Percentiles rank a stretch among this genome's conserved stretches.
Evolutionary conservation across 257 asterid genomes (phyloP).

Genomic region (Gentiana macrophylla): DNA sequence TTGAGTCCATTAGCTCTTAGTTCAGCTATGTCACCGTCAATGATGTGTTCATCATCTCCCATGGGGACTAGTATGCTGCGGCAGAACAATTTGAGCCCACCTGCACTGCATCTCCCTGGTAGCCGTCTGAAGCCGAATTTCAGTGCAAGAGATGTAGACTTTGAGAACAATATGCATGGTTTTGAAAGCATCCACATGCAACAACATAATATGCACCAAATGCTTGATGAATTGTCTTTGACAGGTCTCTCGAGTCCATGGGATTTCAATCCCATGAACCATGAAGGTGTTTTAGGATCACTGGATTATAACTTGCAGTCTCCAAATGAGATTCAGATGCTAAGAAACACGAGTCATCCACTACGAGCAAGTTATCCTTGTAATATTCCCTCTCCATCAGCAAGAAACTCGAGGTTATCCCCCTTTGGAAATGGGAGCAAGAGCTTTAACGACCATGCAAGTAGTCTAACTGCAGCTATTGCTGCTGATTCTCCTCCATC

Average conservation of each 20-base stretch:
- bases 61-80: constrained; percentile 32
- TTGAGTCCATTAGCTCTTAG: constrained; percentile 50
- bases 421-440: constrained; percentile 73
- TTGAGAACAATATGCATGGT: constrained; percentile 43
- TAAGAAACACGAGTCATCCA: constrained; percentile 50
- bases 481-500: constrained; percentile 31
- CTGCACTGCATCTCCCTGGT: constrained; percentile 60
- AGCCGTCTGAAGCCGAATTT: constrained; percentile 58
- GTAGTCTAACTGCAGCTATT: constrained; percentile 15
- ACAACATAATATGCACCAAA: constrained; percentile 47
- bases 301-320: constrained; percentile 37
- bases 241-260: constrained; percentile 54
- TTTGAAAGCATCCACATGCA: constrained; percentile 48
- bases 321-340: constrained; percentile 49
- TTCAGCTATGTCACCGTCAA: constrained; percentile 47
- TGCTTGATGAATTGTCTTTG: constrained; percentile 39
- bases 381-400: constrained; percentile 26
- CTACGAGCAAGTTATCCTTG: constrained; percentile 63
- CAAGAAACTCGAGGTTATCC: constrained; percentile 60
- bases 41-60: constrained; percentile 63
- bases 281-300: constrained; percentile 67
- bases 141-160: constrained; percentile 48
- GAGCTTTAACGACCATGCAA: constrained; percentile 59
- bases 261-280: constrained; percentile 57
- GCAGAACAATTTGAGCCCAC: constrained; percentile 68